Percentiles rank a stretch among this genome's conserved stretches.
Conservation (phyloP, 2,329 filamentous ascomycete species). For the Gaeumannomyces sp. region DNA sequence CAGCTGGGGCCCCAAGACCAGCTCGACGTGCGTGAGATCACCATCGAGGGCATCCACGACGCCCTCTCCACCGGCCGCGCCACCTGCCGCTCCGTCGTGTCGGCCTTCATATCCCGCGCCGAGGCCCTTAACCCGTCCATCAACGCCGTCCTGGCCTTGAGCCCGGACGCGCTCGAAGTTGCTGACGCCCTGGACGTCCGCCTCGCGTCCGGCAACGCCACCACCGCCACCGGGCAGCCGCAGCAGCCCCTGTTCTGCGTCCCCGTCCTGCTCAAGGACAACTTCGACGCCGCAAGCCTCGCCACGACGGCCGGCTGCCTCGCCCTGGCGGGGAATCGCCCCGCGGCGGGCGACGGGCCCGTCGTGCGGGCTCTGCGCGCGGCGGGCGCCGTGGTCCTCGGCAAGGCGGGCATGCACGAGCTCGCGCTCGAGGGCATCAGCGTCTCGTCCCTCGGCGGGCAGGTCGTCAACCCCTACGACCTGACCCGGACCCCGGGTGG, state of each 20-base stretch:
- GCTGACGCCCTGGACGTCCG: slow-evolving; percentile 44
- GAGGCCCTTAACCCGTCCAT: slow-evolving; percentile 48
- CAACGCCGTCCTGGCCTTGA: slow-evolving; percentile 51
- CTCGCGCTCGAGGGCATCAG: slow-evolving; percentile 57
- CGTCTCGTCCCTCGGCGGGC: slow-evolving; percentile 56
- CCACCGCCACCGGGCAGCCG: slow-evolving; percentile 27
- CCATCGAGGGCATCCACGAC: slow-evolving; percentile 49
- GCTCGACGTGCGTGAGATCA: slow-evolving; percentile 52
- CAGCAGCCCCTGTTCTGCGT: slow-evolving; percentile 47
- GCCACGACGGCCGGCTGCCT: slow-evolving; percentile 51
- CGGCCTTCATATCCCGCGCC: slow-evolving; percentile 50
- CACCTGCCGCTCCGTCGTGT: slow-evolving; percentile 48
- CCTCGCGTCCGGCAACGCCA: slow-evolving; percentile 40
- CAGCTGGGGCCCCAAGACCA: slow-evolving; percentile 6
- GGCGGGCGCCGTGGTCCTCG: slow-evolving; percentile 51
- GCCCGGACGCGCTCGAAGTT: slow-evolving; percentile 32
- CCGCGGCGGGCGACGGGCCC: slow-evolving; percentile 36
- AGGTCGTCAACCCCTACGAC: slow-evolving; percentile 63
- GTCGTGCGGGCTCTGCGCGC: slow-evolving; percentile 42
- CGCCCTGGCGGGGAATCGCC: slow-evolving; percentile 41
- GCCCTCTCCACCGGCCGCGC: slow-evolving; percentile 45
- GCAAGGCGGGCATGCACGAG: slow-evolving; percentile 57
- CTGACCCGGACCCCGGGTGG: slow-evolving; percentile 57
- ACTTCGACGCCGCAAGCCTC: slow-evolving; percentile 49
- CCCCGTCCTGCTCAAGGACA: slow-evolving; percentile 59